Conservation (phyloP, 2,329 filamentous ascomycete genomes). For the Metarhizium robertsii region DNA sequence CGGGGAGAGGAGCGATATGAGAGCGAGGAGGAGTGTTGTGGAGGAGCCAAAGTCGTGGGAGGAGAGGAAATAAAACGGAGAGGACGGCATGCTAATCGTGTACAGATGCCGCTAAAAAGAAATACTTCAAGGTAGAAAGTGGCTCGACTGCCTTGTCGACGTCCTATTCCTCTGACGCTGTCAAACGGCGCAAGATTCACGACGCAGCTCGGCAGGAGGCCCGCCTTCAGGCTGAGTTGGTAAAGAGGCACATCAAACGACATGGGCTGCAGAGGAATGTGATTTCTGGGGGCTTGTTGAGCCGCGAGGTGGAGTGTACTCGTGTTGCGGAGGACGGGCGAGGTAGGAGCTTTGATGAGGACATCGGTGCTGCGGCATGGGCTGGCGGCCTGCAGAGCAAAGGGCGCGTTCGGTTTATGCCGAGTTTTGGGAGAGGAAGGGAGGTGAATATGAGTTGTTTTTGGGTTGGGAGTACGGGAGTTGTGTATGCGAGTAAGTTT, state of each 20-base stretch:
- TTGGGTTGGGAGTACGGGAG: constrained; percentile 28
- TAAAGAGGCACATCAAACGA: constrained; percentile 30
- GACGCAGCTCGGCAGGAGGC: constrained; percentile 23
- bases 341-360: constrained; percentile 14
- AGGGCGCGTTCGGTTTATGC: constrained; percentile 28
- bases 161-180: constrained; percentile 47
- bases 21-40: background rate
- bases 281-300: constrained; percentile 18
- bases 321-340: constrained; percentile 11
- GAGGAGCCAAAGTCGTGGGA: too few species aligned
- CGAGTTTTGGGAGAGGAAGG: constrained; percentile 16
- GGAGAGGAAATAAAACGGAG: background rate
- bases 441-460: constrained; percentile 29
- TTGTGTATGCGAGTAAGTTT: constrained; percentile 35
- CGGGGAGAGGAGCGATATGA: background rate
- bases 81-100: background rate
- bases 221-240: constrained; percentile 17
- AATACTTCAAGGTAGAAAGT: constrained; percentile 60
- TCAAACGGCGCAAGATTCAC: constrained; percentile 45
- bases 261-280: constrained; percentile 24
- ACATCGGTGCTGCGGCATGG: constrained; percentile 26
- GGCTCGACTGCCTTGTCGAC: constrained; percentile 42
- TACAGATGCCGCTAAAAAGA: constrained; percentile 46
- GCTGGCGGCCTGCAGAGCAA: constrained; percentile 28
- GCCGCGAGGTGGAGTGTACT: constrained; percentile 16